Conservation (phyloP, 2,329 filamentous ascomycete species). For the Rutstroemia sp. region DNA sequence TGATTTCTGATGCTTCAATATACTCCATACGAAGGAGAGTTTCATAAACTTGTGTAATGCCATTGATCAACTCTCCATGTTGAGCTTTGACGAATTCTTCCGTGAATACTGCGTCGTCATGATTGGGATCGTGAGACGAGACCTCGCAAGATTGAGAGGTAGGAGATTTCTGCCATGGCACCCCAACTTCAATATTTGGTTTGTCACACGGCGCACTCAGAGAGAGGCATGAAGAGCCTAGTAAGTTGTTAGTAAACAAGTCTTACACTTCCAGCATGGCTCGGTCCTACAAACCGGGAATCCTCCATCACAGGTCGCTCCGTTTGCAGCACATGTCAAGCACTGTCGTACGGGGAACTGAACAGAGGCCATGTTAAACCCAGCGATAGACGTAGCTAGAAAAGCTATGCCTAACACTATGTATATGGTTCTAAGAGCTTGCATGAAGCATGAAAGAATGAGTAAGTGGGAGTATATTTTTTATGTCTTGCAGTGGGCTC, state of each 20-base stretch:
- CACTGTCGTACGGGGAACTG: background rate
- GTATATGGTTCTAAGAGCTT: background rate
- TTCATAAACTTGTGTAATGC: background rate
- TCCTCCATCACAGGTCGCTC: background rate
- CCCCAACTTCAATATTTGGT: background rate
- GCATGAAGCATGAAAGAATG: background rate
- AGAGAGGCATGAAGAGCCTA: background rate
- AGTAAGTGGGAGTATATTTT: background rate
- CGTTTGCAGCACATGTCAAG: background rate
- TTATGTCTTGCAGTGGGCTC: background rate
- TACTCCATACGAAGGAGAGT: background rate
- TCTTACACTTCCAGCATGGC: background rate
- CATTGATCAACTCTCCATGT: background rate
- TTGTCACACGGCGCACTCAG: background rate
- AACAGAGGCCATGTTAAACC: background rate
- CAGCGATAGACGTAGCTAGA: background rate
- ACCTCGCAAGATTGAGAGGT: background rate
- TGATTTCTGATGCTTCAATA: background rate
- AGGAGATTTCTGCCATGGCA: constrained; percentile 2
- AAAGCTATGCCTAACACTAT: background rate
- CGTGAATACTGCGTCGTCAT: background rate
- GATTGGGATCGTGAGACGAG: background rate
- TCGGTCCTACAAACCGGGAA: background rate
- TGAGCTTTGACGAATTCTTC: background rate
- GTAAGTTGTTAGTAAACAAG: background rate